phyloP scores from a whole-genome alignment of 306 rosid genomes.

The Trifolium fragiferum region DNA sequence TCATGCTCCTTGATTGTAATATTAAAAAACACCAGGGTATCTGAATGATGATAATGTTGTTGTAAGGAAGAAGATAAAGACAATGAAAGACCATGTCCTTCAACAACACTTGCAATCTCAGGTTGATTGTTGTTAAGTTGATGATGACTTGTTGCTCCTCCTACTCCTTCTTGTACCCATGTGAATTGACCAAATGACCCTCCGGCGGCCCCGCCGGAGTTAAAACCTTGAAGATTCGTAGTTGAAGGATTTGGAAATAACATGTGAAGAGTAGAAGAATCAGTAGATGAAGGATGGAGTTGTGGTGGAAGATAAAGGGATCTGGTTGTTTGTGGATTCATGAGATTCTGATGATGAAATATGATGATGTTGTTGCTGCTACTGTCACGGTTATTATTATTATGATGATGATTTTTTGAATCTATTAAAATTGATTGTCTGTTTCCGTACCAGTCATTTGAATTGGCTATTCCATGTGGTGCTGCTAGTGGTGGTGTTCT shows the following conservation, averaged over 20 bases:
- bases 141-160: constrained; percentile 2
- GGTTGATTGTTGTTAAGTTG: background rate
- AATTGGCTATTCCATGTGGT: constrained; percentile 33
- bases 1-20: constrained; percentile 46
- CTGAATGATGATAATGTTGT: constrained; percentile 68
- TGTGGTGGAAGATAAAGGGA: constrained; percentile 67
- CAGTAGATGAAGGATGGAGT: too few relatives aligned
- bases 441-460: constrained; percentile 76
- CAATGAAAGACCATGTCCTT: constrained; percentile 74
- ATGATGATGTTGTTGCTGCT: constrained; percentile 28
- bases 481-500: constrained; percentile 25
- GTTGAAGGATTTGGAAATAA: constrained; percentile 62
- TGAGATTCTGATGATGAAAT: constrained; percentile 54
- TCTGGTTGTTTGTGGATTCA: constrained; percentile 83
- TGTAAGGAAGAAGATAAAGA: constrained; percentile 67
- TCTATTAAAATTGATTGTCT: constrained; percentile 59
- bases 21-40: constrained; percentile 46
- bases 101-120: constrained; percentile 55
- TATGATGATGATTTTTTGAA: constrained; percentile 45
- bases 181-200: constrained; percentile 75
- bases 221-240: constrained; percentile 47
- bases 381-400: constrained; percentile 47
- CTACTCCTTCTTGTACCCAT: constrained; percentile 55
- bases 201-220: constrained; percentile 32
- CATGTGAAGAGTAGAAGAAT: constrained; percentile 65